Evolutionary conservation across 805 yeast genomes (phyloP).

Genomic region (Kregervanrija fluxuum): DNA sequence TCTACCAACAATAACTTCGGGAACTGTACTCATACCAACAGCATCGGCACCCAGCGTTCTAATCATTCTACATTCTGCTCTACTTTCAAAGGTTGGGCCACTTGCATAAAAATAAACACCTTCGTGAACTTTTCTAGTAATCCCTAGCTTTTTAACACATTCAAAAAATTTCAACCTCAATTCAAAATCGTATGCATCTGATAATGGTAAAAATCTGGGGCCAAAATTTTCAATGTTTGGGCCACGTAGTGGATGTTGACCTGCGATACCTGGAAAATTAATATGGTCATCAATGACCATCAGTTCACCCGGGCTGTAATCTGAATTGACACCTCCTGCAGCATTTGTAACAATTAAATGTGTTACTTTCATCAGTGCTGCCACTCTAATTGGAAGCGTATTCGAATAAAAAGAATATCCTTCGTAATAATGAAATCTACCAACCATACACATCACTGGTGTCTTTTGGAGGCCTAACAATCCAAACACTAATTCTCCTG

Average conservation of each 20-base stretch:
- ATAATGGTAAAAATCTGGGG: conserved; percentile 78
- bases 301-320: conserved; percentile 73
- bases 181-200: conserved; percentile 80
- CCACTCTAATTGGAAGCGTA: conserved; percentile 78
- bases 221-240: conserved; percentile 76
- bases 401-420: conserved; percentile 81
- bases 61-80: conserved; percentile 85
- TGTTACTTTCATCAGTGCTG: conserved; percentile 53
- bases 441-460: conserved; percentile 90
- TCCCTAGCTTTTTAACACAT: conserved; percentile 36
- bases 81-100: conserved; percentile 90
- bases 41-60: conserved; percentile 78
- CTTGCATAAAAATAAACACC: conserved; percentile 81
- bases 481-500: conserved; percentile 78
- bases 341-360: conserved; percentile 86
- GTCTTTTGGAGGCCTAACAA: conserved; percentile 56
- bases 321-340: conserved; percentile 78
- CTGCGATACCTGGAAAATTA: conserved; percentile 86
- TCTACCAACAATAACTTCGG: conserved; percentile 89
- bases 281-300: conserved; percentile 89
- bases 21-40: conserved; percentile 97
- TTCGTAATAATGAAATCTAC: conserved; percentile 87
- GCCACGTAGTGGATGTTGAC: conserved; percentile 82
- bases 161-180: conserved; percentile 56
- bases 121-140: conserved; percentile 66